Percentiles rank a stretch among this genome's conserved stretches.
Evolutionary conservation across 2,329 filamentous ascomycete genomes (phyloP).

Genomic region (Colletotrichum sojae): DNA sequence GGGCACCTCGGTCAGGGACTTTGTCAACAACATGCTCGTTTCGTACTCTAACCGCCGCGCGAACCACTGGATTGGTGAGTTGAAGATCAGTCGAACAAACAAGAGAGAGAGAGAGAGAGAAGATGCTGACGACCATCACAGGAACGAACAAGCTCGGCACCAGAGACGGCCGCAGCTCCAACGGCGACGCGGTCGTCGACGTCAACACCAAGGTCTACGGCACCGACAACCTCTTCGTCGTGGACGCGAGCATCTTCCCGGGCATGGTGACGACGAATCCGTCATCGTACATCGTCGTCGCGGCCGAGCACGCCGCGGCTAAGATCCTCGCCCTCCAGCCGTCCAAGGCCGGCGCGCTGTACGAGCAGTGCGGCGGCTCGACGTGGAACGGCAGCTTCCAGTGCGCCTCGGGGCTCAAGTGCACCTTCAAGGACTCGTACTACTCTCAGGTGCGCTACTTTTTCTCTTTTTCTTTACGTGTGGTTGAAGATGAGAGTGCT

Average conservation of each 20-base stretch:
- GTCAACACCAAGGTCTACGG: slow-evolving; percentile 75
- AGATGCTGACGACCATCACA: slow-evolving; percentile 47
- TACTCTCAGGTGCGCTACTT: slow-evolving; percentile 36
- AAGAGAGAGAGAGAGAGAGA: slow-evolving; percentile 1
- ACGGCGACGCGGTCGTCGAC: slow-evolving; percentile 73
- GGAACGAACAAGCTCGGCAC: slow-evolving; percentile 72
- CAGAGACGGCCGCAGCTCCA: slow-evolving; percentile 65
- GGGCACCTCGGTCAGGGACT: slow-evolving; percentile 67
- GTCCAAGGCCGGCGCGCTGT: slow-evolving; percentile 27
- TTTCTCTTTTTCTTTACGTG: too few species aligned
- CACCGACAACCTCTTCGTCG: slow-evolving; percentile 77
- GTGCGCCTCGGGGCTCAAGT: slow-evolving; percentile 41
- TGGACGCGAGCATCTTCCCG: slow-evolving; percentile 79
- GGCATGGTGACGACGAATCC: slow-evolving; percentile 79
- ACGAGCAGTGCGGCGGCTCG: slow-evolving; percentile 43
- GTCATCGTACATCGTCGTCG: slow-evolving; percentile 74
- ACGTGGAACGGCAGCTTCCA: slow-evolving; percentile 45
- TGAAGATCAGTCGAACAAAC: neutral
- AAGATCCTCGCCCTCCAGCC: slow-evolving; percentile 42
- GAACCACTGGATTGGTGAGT: slow-evolving; percentile 65
- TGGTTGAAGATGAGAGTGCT: neutral
- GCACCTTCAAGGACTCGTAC: slow-evolving; percentile 41
- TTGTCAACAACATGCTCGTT: slow-evolving; percentile 64
- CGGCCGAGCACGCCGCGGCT: slow-evolving; percentile 70
- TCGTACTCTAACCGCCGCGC: slow-evolving; percentile 58